A percentile compares a stretch with the other conserved stretches of the same genome.
These are phyloP conservation scores for Pythium chondricola DNA, from an alignment of 352 stramenopile species.

Conservation along the genomic window DNA sequence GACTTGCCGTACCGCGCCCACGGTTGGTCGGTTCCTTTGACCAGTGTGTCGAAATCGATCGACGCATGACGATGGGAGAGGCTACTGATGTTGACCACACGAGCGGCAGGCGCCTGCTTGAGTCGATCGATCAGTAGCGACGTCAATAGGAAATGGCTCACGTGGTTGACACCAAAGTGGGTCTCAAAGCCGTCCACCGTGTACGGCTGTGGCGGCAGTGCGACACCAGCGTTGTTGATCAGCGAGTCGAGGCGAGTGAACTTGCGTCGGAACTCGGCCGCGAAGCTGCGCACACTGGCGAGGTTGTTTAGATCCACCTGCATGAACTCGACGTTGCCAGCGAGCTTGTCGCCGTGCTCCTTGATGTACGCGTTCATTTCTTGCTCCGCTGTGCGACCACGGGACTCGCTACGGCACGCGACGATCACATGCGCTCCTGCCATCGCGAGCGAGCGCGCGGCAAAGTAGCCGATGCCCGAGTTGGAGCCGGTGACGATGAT, in stretches of 20 bases:
- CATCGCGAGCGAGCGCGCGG: slow-evolving; percentile 29
- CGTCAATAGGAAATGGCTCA: slow-evolving; percentile 67
- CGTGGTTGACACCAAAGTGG: slow-evolving; percentile 70
- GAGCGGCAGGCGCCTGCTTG: slow-evolving; percentile 12
- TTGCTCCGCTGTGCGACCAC: slow-evolving; percentile 6
- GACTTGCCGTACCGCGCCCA: slow-evolving; percentile 17
- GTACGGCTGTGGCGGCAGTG: slow-evolving; percentile 21
- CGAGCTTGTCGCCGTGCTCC: not conserved
- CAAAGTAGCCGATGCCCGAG: slow-evolving; percentile 56
- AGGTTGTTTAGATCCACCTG: slow-evolving; percentile 36
- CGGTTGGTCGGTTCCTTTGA: slow-evolving; percentile 2
- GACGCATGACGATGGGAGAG: slow-evolving; percentile 7
- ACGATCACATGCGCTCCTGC: slow-evolving; percentile 51
- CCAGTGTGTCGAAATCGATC: slow-evolving; percentile 13
- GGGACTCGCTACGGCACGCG: slow-evolving; percentile 35
- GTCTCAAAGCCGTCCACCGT: slow-evolving; percentile 38
- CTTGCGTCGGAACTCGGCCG: slow-evolving; percentile 23
- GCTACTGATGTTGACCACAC: slow-evolving; percentile 42
- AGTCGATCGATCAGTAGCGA: slow-evolving; percentile 36
- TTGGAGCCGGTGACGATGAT: slow-evolving; percentile 64
- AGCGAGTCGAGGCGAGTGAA: slow-evolving; percentile 50
- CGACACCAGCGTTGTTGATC: slow-evolving; percentile 70
- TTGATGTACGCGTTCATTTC: slow-evolving; percentile 5
- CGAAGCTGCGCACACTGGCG: slow-evolving; percentile 37
- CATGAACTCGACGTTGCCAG: slow-evolving; percentile 27